A percentile compares a stretch with the other conserved stretches of the same genome.
These are phyloP conservation scores for Chlorella sp. DNA, from an alignment of 139 green algal species.

Conservation along the genomic window DNA sequence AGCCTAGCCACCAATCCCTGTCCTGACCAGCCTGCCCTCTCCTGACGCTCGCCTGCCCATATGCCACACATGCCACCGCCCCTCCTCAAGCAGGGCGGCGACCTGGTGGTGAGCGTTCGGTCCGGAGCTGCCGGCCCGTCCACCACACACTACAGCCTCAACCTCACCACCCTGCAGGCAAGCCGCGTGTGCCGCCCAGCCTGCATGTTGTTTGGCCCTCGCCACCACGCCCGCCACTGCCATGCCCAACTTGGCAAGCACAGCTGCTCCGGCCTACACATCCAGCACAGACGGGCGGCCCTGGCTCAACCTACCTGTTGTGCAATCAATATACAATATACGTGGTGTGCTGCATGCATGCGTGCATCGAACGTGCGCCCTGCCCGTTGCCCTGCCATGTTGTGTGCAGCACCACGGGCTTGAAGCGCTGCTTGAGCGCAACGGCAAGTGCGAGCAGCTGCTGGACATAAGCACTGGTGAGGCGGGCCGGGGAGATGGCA, in stretches of 20 bases:
- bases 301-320: too few relatives aligned
- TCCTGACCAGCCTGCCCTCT: neutral
- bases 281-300: too few relatives aligned
- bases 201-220: too few relatives aligned
- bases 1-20: neutral
- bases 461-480: conserved; percentile 5
- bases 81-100: conserved; percentile 8
- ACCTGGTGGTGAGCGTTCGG: conserved; percentile 28
- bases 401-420: conserved; percentile 14
- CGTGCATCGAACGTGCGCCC: too few relatives aligned
- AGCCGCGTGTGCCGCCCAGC: too few relatives aligned
- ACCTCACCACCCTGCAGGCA: neutral
- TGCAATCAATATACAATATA: too few relatives aligned
- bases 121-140: too few relatives aligned
- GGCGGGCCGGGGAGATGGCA: neutral
- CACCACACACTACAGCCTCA: conserved; percentile 18
- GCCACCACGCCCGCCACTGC: too few relatives aligned
- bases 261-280: too few relatives aligned
- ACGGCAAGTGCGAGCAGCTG: conserved; percentile 14
- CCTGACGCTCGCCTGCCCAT: neutral
- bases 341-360: too few relatives aligned
- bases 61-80: neutral
- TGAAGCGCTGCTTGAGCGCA: conserved; percentile 23
- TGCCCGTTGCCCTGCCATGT: too few relatives aligned
- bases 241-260: too few relatives aligned